Conservation (phyloP, 352 stramenopile species). For the Pythium vanterpoolii region DNA sequence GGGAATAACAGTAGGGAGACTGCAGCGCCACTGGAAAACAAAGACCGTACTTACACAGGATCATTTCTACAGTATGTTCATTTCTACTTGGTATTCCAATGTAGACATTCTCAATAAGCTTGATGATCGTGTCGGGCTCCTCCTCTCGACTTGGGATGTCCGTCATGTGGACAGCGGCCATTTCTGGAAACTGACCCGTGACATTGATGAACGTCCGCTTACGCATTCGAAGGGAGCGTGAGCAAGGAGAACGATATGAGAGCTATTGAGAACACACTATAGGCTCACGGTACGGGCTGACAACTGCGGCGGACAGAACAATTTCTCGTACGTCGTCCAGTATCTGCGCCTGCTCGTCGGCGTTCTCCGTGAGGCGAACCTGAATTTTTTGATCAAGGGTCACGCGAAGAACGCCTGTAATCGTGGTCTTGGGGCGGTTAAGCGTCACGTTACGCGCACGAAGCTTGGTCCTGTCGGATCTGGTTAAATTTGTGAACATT, state of each 20-base stretch:
- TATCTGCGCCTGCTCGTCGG: conserved; percentile 6
- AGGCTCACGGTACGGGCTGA: conserved; percentile 7
- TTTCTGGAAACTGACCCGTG: too few species aligned
- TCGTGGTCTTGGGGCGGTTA: conserved; percentile 8
- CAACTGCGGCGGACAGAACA: conserved; percentile 22
- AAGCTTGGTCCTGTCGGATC: too few species aligned
- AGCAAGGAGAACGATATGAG: too few species aligned
- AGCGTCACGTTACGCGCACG: too few species aligned
- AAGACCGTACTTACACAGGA: conserved; percentile 33
- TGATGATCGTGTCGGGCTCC: conserved; percentile 23
- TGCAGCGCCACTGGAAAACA: not conserved
- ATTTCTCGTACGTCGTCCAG: conserved; percentile 14
- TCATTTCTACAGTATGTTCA: conserved; percentile 31
- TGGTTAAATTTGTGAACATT: too few species aligned
- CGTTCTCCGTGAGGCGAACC: not conserved
- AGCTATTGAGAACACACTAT: too few species aligned
- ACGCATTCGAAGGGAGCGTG: too few species aligned
- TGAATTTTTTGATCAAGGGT: conserved; percentile 12
- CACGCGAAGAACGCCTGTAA: conserved; percentile 21
- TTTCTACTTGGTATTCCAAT: conserved; percentile 30
- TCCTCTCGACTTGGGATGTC: conserved; percentile 24
- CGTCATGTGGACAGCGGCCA: too few species aligned
- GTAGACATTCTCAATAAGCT: conserved; percentile 25
- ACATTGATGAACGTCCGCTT: too few species aligned
- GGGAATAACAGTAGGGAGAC: not conserved